These are phyloP conservation scores for Phytophthora hybrid DNA, from an alignment of 352 stramenopile species.

Conservation along the genomic window DNA sequence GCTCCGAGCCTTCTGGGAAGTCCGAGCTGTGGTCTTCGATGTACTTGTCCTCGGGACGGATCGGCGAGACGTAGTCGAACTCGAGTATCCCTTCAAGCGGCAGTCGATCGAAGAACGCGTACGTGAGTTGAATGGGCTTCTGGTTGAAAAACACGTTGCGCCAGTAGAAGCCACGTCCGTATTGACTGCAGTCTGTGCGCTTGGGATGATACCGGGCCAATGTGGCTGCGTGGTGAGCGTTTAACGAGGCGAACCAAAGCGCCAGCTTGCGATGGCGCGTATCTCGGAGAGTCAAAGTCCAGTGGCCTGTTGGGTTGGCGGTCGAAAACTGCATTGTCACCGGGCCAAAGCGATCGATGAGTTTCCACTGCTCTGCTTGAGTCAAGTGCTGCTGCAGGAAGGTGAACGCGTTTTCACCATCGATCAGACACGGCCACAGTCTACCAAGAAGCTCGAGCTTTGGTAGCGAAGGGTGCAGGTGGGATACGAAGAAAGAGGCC, in stretches of 20 bases:
- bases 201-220: constrained; percentile 48
- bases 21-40: constrained; percentile 29
- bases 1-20: constrained; percentile 12
- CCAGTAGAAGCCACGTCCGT: constrained; percentile 64
- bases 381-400: constrained; percentile 62
- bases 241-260: constrained; percentile 76
- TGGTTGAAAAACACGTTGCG: constrained; percentile 75
- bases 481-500: constrained; percentile 52
- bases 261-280: constrained; percentile 67
- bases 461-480: constrained; percentile 48
- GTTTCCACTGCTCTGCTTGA: constrained; percentile 53
- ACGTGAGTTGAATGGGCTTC: constrained; percentile 54
- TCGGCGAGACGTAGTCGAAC: constrained; percentile 73
- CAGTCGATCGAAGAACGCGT: constrained; percentile 68
- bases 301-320: constrained; percentile 68
- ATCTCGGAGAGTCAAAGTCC: constrained; percentile 61
- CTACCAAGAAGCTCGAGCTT: constrained; percentile 65
- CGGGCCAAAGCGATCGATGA: constrained; percentile 60
- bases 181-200: constrained; percentile 69
- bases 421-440: constrained; percentile 62
- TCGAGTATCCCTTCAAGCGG: constrained; percentile 64
- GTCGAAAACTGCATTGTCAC: constrained; percentile 68
- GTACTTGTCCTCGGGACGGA: constrained; percentile 62
- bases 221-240: constrained; percentile 45
- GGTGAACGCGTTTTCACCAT: constrained; percentile 56